Base-by-base conservation (phyloP, 495 filamentous ascomycete species). In the Penicillium ucsense region DNA sequence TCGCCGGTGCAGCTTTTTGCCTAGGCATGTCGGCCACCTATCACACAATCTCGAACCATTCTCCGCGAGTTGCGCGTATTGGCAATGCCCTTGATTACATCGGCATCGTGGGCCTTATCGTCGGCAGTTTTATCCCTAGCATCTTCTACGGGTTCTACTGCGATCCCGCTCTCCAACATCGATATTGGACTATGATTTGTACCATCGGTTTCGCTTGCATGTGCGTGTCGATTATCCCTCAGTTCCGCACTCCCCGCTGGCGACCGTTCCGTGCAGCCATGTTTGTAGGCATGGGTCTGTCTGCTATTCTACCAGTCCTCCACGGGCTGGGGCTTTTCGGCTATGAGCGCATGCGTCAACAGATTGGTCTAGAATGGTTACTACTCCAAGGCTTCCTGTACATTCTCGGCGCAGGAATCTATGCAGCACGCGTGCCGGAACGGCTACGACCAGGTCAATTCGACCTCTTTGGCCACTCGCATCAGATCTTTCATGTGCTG, bases 271-370 rank as follows among this genome's bases (percentile, higher is more conserved):
- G 92, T 36, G 89, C 94, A 7, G 70, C 75, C 46, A 94, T 97
- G 88, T 98, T 96, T 63, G 83, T 95, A 36, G 78, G 77, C 29
- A 84, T 97, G 69, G 92, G 92, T 7, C 68, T 89, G 38, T 95
- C 87, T 8, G 89, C 86, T 5, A 69, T 90, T 12, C 72, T 95
- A 44, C 92, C 92, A 1, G 79, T 88, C 12, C 38, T 88, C 40
- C 88, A 95, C 59, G 88, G 85, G 9, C 40, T 92, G 33, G 46
- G 52, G 12, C 57, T 85, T 8, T 86, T 85, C 56, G 83, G 83
- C 7, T 42, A 70, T 9, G 57, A 60, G 10, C 67, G 71, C 45
- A 73, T 87, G 58, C 72, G 82, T 31, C 66, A 79, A 30, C 78
- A 82, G 47, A 94, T 97, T 61, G 88, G 88, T 3, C 79, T 98